Base-by-base conservation (phyloP, 225 moss, liverwort and hornwort genomes). In the Physcomitrellopsis africana region DNA sequence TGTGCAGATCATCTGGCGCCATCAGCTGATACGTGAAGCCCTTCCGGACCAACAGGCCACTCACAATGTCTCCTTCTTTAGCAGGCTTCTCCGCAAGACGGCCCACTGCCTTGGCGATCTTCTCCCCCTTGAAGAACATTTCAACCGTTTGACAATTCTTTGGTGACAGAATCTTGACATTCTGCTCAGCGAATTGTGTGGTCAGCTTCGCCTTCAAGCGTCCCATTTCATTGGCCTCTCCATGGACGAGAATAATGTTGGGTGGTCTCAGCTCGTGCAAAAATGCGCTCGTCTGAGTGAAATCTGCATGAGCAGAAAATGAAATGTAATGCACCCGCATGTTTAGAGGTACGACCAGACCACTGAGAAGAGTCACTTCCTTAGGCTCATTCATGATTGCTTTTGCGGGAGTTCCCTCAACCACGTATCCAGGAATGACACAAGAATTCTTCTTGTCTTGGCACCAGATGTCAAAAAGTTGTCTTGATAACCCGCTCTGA, bases 201-300 rank as follows among this genome's bases (percentile, higher is more conserved):
- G 89, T 87, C 8, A 95, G 87, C 70, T 95, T 99, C 8, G 93
- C 90, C 76, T 95, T 99, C 79, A 95, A 59, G 15, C 90, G 90
- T n/a, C 99, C 99, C 99, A 99, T 93, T 82, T 99, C 99, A 58
- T 93, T 95, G 63, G 93, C 87, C 74, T 99, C 99, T 49, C 95
- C 95, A 55, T 99, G 99, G 46, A 99, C 93, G 7, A 99, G 73
- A 52, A 99, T 99, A 70, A 99, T 95, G 52, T 99, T 99, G 1
- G 95, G 92, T 22, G 99, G 97, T 18, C 89, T 81, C 10, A 95
- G 78, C 85, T 95, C 99, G 47, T 82, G 85, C 32, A 95, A 63
- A 70, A 99, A 99, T 6, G 87, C 92, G 62, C 95, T 95, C 22
- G 95, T 99, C 83, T 99, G 90, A 8, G 81, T 86, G 74, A 95